Percentiles rank a stretch among this genome's conserved stretches.
phyloP scores from a whole-genome alignment of 768 basidiomycete genomes.

The Lentinula boryana region DNA sequence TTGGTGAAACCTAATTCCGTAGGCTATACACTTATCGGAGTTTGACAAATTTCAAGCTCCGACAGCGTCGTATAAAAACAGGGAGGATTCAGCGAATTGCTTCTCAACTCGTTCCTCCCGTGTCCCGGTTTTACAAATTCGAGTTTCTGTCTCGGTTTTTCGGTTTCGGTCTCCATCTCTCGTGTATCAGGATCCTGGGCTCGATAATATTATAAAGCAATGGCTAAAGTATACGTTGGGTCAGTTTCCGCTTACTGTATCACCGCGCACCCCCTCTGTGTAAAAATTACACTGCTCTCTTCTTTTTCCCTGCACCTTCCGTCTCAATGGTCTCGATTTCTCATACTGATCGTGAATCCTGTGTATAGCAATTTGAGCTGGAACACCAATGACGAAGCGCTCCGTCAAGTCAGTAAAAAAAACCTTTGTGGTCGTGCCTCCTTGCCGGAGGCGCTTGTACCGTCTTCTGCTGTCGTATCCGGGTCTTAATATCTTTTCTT shows the following conservation, averaged over 20 bases:
- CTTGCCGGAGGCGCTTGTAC: conserved; percentile 23
- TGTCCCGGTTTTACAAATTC: conserved; percentile 41
- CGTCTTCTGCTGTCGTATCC: neutral
- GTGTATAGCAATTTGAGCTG: conserved; percentile 87
- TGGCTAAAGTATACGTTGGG: conserved; percentile 90
- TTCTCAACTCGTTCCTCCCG: conserved; percentile 15
- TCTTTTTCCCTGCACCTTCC: conserved; percentile 36
- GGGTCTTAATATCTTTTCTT: conserved; percentile 41
- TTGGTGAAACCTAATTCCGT: conserved; percentile 21
- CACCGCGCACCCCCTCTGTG: conserved; percentile 24
- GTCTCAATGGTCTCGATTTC: conserved; percentile 23
- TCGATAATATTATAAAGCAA: conserved; percentile 54
- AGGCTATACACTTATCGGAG: conserved; percentile 32
- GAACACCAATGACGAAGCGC: conserved; percentile 91
- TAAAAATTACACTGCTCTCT: conserved; percentile 13
- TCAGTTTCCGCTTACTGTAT: conserved; percentile 66
- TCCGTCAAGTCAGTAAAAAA: conserved; percentile 78
- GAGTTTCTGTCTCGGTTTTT: conserved; percentile 38
- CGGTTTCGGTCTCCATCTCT: conserved; percentile 44
- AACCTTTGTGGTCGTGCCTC: conserved; percentile 23
- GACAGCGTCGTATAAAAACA: conserved; percentile 34
- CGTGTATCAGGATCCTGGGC: conserved; percentile 46
- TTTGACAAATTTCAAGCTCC: conserved; percentile 27
- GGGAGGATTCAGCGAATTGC: neutral
- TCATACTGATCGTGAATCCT: conserved; percentile 53